Conservation (phyloP, 306 rosid species). For the Oemleria cerasiformis region DNA sequence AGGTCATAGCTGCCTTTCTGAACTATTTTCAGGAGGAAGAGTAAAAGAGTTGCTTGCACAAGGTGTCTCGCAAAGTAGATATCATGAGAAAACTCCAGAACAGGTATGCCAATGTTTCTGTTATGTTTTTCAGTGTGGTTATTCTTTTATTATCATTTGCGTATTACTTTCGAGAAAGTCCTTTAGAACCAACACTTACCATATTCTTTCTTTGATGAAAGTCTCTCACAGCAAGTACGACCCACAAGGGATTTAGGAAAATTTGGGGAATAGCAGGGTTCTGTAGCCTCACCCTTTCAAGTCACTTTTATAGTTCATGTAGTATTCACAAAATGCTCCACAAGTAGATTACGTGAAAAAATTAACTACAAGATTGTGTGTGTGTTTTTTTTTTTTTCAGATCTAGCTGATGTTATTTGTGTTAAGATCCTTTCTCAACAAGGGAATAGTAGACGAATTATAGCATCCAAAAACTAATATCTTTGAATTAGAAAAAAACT, state of each 20-base stretch:
- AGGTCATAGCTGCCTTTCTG: slow-evolving; percentile 87
- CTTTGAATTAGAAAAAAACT: background rate
- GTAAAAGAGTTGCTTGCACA: slow-evolving; percentile 97
- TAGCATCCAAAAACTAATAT: background rate
- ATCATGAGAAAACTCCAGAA: slow-evolving; percentile 97
- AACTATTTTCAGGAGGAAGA: slow-evolving; percentile 97
- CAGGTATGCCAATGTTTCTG: slow-evolving; percentile 54
- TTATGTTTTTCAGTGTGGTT: background rate
- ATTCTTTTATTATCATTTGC: background rate
- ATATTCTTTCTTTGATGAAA: background rate
- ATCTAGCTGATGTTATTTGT: background rate
- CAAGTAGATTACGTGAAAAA: background rate
- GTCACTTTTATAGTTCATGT: background rate
- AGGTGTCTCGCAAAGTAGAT: slow-evolving; percentile 90
- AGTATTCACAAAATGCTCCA: background rate
- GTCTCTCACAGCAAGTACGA: background rate
- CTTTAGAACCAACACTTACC: background rate
- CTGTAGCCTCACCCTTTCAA: background rate
- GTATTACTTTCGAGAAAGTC: background rate
- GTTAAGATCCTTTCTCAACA: too few species aligned
- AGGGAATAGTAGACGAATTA: too few species aligned
- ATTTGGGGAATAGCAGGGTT: background rate
- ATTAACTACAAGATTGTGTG: background rate
- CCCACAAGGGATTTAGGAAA: background rate
- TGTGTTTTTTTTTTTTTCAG: background rate